Conservation (phyloP, 2,329 filamentous ascomycete genomes). For the Leptodontidium sp. region DNA sequence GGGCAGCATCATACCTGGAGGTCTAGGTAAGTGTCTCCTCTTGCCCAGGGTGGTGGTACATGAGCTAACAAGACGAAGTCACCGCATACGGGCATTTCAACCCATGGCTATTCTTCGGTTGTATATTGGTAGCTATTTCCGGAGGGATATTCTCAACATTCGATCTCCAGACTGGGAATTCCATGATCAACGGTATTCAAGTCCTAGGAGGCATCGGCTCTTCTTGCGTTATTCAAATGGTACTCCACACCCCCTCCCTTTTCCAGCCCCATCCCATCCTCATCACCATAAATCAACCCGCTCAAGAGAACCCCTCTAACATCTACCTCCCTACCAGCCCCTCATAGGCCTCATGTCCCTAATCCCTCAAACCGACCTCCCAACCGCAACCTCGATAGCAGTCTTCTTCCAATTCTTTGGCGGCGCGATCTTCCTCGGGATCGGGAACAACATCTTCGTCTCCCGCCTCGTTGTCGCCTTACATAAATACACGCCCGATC, state of each 20-base stretch:
- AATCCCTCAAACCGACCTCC: slow-evolving; percentile 58
- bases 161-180: slow-evolving; percentile 26
- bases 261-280: not conserved
- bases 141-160: slow-evolving; percentile 33
- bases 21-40: slow-evolving; percentile 30
- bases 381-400: slow-evolving; percentile 60
- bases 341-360: slow-evolving; percentile 58
- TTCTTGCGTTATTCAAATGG: slow-evolving; percentile 39
- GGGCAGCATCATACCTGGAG: slow-evolving; percentile 43
- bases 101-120: slow-evolving; percentile 33
- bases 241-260: slow-evolving; percentile 18
- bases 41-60: no score
- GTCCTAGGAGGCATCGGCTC: slow-evolving; percentile 61
- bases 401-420: slow-evolving; percentile 66
- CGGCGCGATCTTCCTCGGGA: slow-evolving; percentile 63
- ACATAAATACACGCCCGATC: slow-evolving; percentile 41
- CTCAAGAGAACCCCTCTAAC: not conserved
- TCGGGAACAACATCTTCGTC: slow-evolving; percentile 59
- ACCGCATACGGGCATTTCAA: slow-evolving; percentile 42
- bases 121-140: slow-evolving; percentile 24
- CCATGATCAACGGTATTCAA: slow-evolving; percentile 36
- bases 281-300: not conserved
- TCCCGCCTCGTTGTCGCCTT: slow-evolving; percentile 37
- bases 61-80: slow-evolving; percentile 30
- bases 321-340: slow-evolving; percentile 42